A percentile compares a stretch with the other conserved stretches of the same genome.
These are phyloP conservation scores for Suhomyces anneliseae DNA, from an alignment of 1,139 yeast species.

Conservation along the genomic window DNA sequence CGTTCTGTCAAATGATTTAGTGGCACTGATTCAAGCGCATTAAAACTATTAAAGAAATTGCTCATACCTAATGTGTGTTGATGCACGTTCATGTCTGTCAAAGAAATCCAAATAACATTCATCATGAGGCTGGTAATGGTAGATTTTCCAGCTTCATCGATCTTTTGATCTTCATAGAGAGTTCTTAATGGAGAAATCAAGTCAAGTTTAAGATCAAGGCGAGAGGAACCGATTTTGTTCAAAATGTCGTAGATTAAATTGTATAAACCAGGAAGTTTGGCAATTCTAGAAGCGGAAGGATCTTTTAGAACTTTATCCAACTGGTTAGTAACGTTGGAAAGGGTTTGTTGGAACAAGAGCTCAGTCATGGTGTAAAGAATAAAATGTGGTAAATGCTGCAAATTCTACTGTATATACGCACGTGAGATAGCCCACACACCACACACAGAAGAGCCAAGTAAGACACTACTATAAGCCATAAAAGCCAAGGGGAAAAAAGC, in stretches of 20 bases:
- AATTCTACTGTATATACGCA: neutral
- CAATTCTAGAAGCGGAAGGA: neutral
- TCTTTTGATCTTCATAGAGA: neutral
- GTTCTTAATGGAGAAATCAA: neutral
- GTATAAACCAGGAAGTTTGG: neutral
- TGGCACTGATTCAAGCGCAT: neutral
- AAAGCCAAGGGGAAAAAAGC: no score
- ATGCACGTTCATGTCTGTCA: slow-evolving; percentile 2
- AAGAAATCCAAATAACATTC: neutral
- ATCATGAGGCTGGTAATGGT: neutral
- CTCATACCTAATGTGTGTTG: neutral
- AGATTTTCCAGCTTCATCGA: neutral
- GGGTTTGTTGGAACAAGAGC: neutral
- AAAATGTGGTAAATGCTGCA: neutral
- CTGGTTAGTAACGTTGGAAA: neutral
- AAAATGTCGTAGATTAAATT: neutral
- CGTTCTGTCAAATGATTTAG: neutral
- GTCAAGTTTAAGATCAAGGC: neutral
- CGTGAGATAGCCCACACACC: neutral
- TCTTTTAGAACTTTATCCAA: neutral
- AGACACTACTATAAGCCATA: neutral
- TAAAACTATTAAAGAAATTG: neutral
- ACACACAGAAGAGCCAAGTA: neutral
- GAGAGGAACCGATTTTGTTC: neutral
- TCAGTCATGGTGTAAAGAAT: neutral